phyloP scores from a whole-genome alignment of 169 alveolate species.

The Plasmodium malariae region DNA sequence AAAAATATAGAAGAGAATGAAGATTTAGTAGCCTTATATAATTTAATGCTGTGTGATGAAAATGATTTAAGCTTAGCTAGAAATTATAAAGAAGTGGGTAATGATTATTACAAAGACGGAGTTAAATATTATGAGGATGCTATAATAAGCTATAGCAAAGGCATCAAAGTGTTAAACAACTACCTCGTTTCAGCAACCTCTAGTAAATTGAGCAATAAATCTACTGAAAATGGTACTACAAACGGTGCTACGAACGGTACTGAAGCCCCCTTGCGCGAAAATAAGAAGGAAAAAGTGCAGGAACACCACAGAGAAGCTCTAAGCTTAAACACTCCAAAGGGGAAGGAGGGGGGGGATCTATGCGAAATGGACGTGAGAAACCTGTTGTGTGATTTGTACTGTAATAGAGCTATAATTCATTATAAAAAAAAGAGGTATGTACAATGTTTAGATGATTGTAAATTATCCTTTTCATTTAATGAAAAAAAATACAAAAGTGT shows the following conservation, averaged over 20 bases:
- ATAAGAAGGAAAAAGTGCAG: background rate
- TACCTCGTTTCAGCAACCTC: background rate
- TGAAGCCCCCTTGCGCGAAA: background rate
- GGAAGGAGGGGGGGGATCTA: background rate
- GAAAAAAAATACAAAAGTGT: slow-evolving; percentile 61
- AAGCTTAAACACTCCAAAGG: background rate
- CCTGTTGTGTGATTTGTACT: slow-evolving; percentile 49
- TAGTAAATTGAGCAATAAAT: background rate
- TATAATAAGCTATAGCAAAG: slow-evolving; percentile 60
- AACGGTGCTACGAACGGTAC: background rate
- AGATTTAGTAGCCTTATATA: slow-evolving; percentile 58
- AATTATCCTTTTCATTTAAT: slow-evolving; percentile 36
- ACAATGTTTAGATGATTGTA: slow-evolving; percentile 58
- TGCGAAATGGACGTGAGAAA: background rate
- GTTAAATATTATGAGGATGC: slow-evolving; percentile 70
- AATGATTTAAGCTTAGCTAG: slow-evolving; percentile 55
- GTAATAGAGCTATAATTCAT: slow-evolving; percentile 52
- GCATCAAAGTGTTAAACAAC: slow-evolving; percentile 30
- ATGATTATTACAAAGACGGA: slow-evolving; percentile 64
- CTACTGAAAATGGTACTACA: background rate
- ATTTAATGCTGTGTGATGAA: slow-evolving; percentile 51
- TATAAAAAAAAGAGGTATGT: slow-evolving; percentile 63
- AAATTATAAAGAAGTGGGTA: slow-evolving; percentile 68
- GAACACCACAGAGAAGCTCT: background rate
- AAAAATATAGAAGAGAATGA: slow-evolving; percentile 67